A percentile compares a stretch with the other conserved stretches of the same genome.
Conservation (phyloP, 2,329 filamentous ascomycete genomes). For the Dichotomopilus funicola region DNA sequence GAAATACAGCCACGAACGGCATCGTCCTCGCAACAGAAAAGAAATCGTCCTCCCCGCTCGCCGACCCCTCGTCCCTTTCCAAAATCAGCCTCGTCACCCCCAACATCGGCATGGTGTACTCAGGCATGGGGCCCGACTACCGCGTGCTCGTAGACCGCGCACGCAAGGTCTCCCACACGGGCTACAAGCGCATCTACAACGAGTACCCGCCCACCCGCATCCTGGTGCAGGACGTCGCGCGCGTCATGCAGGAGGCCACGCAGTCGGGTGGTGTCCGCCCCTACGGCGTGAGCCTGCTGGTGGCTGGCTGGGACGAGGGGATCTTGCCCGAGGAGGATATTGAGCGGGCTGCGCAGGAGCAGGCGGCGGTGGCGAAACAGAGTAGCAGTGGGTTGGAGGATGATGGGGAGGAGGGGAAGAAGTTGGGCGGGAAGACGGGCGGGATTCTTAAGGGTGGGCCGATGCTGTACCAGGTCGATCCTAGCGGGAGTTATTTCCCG, state of each 20-base stretch:
- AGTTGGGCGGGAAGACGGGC: conserved; percentile 77
- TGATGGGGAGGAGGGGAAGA: conserved; percentile 61
- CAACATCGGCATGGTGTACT: conserved; percentile 99
- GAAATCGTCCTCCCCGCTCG: conserved; percentile 96
- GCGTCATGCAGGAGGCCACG: conserved; percentile 98
- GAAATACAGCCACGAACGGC: conserved; percentile 76
- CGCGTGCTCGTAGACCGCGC: conserved; percentile 95
- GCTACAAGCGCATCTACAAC: conserved; percentile 99
- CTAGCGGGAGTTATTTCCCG: conserved; percentile 97
- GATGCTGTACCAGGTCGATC: conserved; percentile 97
- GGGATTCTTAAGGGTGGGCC: conserved; percentile 93
- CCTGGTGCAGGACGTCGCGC: conserved; percentile 95
- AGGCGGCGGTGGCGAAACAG: conserved; percentile 45
- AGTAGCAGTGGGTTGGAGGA: conserved; percentile 42
- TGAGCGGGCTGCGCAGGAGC: conserved; percentile 31
- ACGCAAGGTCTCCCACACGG: conserved; percentile 94
- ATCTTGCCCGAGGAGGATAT: conserved; percentile 73
- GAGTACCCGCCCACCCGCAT: conserved; percentile 99
- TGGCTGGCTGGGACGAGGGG: conserved; percentile 97
- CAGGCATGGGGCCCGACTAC: conserved; percentile 98
- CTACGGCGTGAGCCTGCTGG: conserved; percentile 90
- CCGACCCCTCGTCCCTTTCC: conserved; percentile 88
- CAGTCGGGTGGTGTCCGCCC: conserved; percentile 96
- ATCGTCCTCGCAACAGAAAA: conserved; percentile 99
- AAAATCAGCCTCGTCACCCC: conserved; percentile 98